Evolutionary conservation across 2,329 filamentous ascomycete species (phyloP), one percentile per base, ranked within the genome.

Genomic region (Didymella sp.): DNA sequence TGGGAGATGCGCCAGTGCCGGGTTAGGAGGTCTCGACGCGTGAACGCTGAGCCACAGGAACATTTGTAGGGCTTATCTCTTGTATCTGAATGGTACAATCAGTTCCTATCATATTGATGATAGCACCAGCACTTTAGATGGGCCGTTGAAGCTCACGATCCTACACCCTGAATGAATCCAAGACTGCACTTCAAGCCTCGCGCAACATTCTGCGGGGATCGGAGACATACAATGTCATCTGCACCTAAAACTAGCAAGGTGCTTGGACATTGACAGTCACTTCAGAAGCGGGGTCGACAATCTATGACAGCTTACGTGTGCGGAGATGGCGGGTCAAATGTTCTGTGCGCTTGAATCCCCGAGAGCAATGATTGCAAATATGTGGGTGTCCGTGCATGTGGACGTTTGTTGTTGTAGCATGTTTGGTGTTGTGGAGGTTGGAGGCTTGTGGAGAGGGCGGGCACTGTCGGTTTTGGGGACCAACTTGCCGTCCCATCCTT

Each of bases 41-140:
- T 70, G 44, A 71, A 71, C 1, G 65, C 61, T 27, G 65, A 62
- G 35, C 69, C 64, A 51, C 69, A 73, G 27, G 61, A 58, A 57
- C 70, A 73, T 31, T 54, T 47, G 51, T 67, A 73, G 2, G 69
- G 70, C 52, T 73, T 72, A 37, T 73, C 69, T 54, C 69, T 58
- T 9, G 69, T 72, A 54, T 72, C 69, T 73, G 47, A 27, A 33
- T 44, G 12, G 21, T 12, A 25, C 33, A 53, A 56, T 66, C 42
- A 68, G 61, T 44, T 22, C 13, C 22, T 22, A 41, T 24, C 11
- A 13, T 15, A 24, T 5, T n/a, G 6, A 25, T 2, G 6, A 8
- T n/a, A 1, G 22, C 11, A 17, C 21, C n/a, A 17, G 28, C 7
- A 30, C 11, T 13, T 30, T 13, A 8, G 11, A 13, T 30, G 7